Evolutionary conservation across 768 basidiomycete genomes (phyloP), one percentile per base, ranked within the genome.

Genomic region (Leccinum uliginosum): DNA sequence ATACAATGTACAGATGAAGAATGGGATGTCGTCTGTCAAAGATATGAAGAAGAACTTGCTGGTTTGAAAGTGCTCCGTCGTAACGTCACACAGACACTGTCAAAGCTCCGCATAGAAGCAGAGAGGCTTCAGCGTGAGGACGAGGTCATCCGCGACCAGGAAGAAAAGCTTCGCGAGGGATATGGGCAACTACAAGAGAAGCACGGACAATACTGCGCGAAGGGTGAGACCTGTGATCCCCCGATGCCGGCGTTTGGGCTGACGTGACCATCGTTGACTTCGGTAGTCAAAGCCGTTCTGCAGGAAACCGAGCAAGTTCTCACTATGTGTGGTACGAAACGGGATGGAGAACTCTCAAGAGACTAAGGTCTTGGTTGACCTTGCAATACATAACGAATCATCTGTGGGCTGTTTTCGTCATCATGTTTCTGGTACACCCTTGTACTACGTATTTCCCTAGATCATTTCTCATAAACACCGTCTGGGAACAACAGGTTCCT

Each of bases 21-120:
- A 63, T 85, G 85, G 76, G 82, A 80, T 55, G 74, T 81, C 59
- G 71, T 83, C 55, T 79, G 83, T 50, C 71, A 73, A 56, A 78
- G 75, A 34, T 88, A 87, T 65, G 69, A 81, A 47, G 83, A 84
- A 57, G 84, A 89, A 67, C 79, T 89, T 59, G 72, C 77, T 44
- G 81, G 81, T 24, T 77, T 89, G 56, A 81, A 80, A 57, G 74
- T 66, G 29, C 72, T 88, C 24, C 84, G 85, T 50, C 69, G 76
- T 29, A 81, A 83, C 53, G 83, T 88, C 46, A 61, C 73, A 1
- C 61, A 71, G 21, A 74, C 78, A 12, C 59, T 76, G 19, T 73
- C 75, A 50, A 72, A 69, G 40, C 67, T 80, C 12, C 69, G 70
- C 23, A 47, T 69, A 30, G 75, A 80, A 60, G 65, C 75, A 3